Evolutionary conservation across 108 stramenopile species (phyloP).

Genomic region (Seminavis robusta): DNA sequence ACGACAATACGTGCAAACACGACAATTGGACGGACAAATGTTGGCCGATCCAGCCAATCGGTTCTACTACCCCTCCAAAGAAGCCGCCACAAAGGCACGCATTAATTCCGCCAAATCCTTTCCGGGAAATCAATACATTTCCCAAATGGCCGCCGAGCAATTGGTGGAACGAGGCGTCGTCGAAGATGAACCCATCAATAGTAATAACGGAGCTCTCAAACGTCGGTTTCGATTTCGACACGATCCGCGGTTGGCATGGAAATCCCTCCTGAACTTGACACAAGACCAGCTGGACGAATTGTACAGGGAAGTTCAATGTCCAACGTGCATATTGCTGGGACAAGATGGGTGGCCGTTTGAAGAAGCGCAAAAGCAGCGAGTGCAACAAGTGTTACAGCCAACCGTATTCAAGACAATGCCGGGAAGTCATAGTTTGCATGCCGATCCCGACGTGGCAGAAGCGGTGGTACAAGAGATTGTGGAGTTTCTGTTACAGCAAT

Average conservation of each 20-base stretch:
- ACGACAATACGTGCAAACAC: conserved; percentile 20
- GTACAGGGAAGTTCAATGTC: conserved; percentile 45
- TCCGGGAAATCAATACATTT: conserved; percentile 79
- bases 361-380: conserved; percentile 14
- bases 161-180: conserved; percentile 56
- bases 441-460: conserved; percentile 63
- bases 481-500: conserved; percentile 1
- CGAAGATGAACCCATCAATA: no score
- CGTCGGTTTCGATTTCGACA: conserved; percentile 52
- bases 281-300: conserved; percentile 60
- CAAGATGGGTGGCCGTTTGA: conserved; percentile 76
- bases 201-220: background rate
- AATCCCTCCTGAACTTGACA: conserved; percentile 65
- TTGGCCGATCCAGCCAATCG: conserved; percentile 12
- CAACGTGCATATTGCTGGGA: conserved; percentile 51
- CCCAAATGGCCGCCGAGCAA: conserved; percentile 54
- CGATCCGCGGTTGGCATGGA: conserved; percentile 77
- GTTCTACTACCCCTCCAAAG: conserved; percentile 42
- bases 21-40: no score
- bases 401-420: conserved; percentile 27
- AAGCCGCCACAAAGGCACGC: conserved; percentile 46
- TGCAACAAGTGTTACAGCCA: conserved; percentile 44
- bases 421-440: conserved; percentile 85
- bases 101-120: conserved; percentile 52
- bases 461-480: conserved; percentile 31